These are phyloP conservation scores for Echites panduratus DNA, from an alignment of 257 asterid genomes.

Conservation along the genomic window DNA sequence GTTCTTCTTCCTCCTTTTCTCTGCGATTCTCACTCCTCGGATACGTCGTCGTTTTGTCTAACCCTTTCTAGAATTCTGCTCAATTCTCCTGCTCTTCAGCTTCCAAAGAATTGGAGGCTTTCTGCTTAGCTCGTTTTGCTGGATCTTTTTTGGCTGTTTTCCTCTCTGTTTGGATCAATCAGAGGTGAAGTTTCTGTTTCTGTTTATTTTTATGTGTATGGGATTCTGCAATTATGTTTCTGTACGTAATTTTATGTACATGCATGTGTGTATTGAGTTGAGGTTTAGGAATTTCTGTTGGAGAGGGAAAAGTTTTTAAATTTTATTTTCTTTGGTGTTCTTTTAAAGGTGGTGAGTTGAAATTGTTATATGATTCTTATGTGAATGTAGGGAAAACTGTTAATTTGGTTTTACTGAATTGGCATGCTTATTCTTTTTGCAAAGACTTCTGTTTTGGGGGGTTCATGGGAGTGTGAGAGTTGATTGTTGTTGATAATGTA, in stretches of 20 bases:
- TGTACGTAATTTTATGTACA: background rate
- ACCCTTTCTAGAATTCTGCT: background rate
- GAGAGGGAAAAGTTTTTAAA: background rate
- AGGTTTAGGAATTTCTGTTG: background rate
- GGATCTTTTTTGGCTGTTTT: background rate
- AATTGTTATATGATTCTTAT: background rate
- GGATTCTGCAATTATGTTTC: background rate
- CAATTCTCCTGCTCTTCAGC: background rate
- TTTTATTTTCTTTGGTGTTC: background rate
- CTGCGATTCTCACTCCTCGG: background rate
- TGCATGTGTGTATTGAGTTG: background rate
- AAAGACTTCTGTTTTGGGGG: background rate
- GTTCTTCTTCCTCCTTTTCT: background rate
- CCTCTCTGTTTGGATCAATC: constrained; percentile 4
- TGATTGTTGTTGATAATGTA: background rate
- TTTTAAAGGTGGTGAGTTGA: background rate
- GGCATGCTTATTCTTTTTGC: background rate
- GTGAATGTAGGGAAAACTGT: background rate
- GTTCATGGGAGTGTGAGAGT: background rate
- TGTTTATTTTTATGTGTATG: background rate
- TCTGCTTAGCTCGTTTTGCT: background rate
- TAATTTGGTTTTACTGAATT: background rate
- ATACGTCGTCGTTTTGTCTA: constrained; percentile 14
- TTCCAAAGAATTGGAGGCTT: background rate
- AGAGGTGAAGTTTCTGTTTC: background rate